Evolutionary conservation across 1,284 basidiomycete species (phyloP).

Genomic region (Clitocybe nebularis): DNA sequence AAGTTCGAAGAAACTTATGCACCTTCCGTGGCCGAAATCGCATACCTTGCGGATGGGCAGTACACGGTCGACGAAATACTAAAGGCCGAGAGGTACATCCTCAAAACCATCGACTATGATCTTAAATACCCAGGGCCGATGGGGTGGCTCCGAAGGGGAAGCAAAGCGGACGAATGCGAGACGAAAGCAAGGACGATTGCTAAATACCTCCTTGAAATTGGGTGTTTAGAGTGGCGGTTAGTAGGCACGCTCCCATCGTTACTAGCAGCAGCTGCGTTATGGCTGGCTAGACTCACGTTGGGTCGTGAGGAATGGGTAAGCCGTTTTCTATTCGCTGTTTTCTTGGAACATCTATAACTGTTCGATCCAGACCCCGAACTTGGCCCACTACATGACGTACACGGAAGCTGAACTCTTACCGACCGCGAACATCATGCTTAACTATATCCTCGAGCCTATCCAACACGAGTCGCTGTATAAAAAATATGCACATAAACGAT

Average conservation of each 20-base stretch:
- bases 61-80: conserved; percentile 84
- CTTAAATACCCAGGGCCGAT: conserved; percentile 88
- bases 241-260: conserved; percentile 85
- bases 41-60: conserved; percentile 80
- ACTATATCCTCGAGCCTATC: conserved; percentile 80
- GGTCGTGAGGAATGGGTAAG: conserved; percentile 85
- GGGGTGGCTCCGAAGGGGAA: conserved; percentile 84
- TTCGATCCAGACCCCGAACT: conserved; percentile 69
- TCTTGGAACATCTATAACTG: neutral
- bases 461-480: conserved; percentile 76
- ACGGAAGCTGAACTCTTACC: conserved; percentile 81
- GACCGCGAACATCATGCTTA: conserved; percentile 90
- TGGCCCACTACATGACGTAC: conserved; percentile 92
- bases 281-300: conserved; percentile 84
- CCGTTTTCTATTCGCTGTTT: conserved; percentile 9
- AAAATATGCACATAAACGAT: conserved; percentile 84
- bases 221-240: conserved; percentile 83
- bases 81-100: conserved; percentile 86
- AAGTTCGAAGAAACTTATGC: conserved; percentile 95
- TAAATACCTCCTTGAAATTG: conserved; percentile 93
- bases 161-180: conserved; percentile 96
- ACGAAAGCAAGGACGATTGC: conserved; percentile 88
- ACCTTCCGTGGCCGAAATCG: conserved; percentile 81
- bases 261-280: conserved; percentile 86
- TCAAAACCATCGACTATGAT: conserved; percentile 86